Evolutionary conservation across 1,284 basidiomycete species (phyloP).

Genomic region (Heterobasidion parviporum): DNA sequence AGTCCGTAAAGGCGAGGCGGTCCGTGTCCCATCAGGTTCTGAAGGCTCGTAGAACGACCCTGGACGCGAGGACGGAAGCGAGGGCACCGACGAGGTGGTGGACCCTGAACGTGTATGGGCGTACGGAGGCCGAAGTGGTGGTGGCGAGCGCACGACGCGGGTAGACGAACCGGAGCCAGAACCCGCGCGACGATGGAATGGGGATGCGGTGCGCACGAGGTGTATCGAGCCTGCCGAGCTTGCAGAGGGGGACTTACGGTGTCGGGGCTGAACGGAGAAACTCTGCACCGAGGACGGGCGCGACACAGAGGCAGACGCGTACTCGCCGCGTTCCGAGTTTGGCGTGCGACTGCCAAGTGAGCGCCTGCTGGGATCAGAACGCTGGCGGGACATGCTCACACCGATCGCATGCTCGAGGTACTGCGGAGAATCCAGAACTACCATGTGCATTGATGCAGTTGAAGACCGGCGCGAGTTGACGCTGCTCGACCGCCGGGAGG

Average conservation of each 20-base stretch:
- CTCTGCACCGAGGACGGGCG: slow-evolving; percentile 70
- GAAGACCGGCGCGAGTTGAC: slow-evolving; percentile 74
- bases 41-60: slow-evolving; percentile 69
- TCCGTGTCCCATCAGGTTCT: slow-evolving; percentile 49
- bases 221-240: slow-evolving; percentile 65
- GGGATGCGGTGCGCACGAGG: slow-evolving; percentile 50
- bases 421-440: slow-evolving; percentile 47
- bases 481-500: slow-evolving; percentile 73
- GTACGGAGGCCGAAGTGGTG: slow-evolving; percentile 23
- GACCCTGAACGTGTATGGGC: slow-evolving; percentile 63
- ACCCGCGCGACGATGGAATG: slow-evolving; percentile 63
- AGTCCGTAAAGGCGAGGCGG: slow-evolving; percentile 43
- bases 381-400: slow-evolving; percentile 25
- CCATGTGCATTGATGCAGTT: slow-evolving; percentile 52
- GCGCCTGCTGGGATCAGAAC: slow-evolving; percentile 41
- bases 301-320: slow-evolving; percentile 33
- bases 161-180: slow-evolving; percentile 73
- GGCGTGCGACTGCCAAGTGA: slow-evolving; percentile 72
- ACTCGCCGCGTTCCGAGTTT: slow-evolving; percentile 69
- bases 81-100: slow-evolving; percentile 65
- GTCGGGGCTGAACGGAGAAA: slow-evolving; percentile 47
- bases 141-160: slow-evolving; percentile 57
- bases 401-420: slow-evolving; percentile 32
- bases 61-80: slow-evolving; percentile 62
- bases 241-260: slow-evolving; percentile 66